Evolutionary conservation across 1,139 yeast genomes (phyloP).

Genomic region (Debaryomyces sp.): DNA sequence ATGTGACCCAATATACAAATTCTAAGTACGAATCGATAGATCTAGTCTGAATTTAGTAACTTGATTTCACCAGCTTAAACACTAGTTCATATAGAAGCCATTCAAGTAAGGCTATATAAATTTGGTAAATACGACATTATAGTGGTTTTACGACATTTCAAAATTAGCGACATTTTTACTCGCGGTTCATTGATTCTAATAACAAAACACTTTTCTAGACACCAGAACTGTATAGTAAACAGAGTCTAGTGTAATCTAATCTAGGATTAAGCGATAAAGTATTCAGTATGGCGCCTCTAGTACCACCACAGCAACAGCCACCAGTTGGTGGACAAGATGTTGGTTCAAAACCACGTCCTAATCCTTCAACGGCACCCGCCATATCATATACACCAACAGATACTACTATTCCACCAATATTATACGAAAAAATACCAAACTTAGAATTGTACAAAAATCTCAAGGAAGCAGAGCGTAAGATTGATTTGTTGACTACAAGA

Average conservation of each 20-base stretch:
- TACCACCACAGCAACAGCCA: conserved; percentile 15
- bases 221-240: not conserved
- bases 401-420: conserved; percentile 60
- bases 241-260: not conserved
- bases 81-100: not conserved
- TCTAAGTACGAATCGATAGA: not conserved
- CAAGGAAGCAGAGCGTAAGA: conserved; percentile 73
- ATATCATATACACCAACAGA: conserved; percentile 70
- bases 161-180: conserved; percentile 1
- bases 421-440: conserved; percentile 71
- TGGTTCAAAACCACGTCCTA: conserved; percentile 29
- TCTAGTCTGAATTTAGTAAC: not conserved
- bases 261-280: not conserved
- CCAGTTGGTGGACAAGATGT: conserved; percentile 7
- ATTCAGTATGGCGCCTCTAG: conserved; percentile 8
- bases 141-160: not conserved
- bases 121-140: not conserved
- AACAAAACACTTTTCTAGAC: conserved; percentile 1
- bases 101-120: not conserved
- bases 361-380: conserved; percentile 42
- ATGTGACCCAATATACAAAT: not conserved
- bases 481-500: conserved; percentile 81
- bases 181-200: not conserved
- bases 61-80: too few species aligned
- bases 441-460: conserved; percentile 69